Evolutionary conservation across 352 stramenopile species (phyloP).

Genomic region (Pythium apleroticum): DNA sequence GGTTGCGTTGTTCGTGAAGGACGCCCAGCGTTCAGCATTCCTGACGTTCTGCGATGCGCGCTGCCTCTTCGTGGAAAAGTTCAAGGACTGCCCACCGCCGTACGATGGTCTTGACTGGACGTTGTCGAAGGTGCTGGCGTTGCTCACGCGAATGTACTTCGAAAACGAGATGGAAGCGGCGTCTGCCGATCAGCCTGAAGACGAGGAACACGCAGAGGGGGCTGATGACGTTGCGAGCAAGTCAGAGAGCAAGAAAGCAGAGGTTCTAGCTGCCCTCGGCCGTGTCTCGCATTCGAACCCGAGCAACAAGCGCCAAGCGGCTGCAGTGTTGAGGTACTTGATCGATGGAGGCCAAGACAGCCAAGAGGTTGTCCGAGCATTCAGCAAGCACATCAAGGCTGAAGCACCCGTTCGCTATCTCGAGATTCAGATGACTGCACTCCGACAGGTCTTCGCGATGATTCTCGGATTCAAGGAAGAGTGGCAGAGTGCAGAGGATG

Average conservation of each 20-base stretch:
- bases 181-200: slow-evolving; percentile 45
- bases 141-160: slow-evolving; percentile 84
- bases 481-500: slow-evolving; percentile 31
- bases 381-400: slow-evolving; percentile 75
- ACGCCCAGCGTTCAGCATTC: slow-evolving; percentile 67
- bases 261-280: slow-evolving; percentile 70
- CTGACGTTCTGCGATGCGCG: slow-evolving; percentile 75
- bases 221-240: slow-evolving; percentile 27
- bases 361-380: slow-evolving; percentile 76
- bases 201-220: slow-evolving; percentile 33
- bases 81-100: slow-evolving; percentile 53
- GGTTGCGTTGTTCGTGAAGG: slow-evolving; percentile 52
- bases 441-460: slow-evolving; percentile 66
- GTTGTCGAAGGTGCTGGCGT: slow-evolving; percentile 62
- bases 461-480: slow-evolving; percentile 72
- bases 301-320: slow-evolving; percentile 79
- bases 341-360: slow-evolving; percentile 48
- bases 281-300: slow-evolving; percentile 79
- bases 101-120: slow-evolving; percentile 67
- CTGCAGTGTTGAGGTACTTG: slow-evolving; percentile 66
- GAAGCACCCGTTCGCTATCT: slow-evolving; percentile 78
- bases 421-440: slow-evolving; percentile 86
- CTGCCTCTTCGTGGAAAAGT: slow-evolving; percentile 85
- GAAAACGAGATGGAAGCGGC: slow-evolving; percentile 63
- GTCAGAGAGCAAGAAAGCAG: slow-evolving; percentile 46